Percentiles rank a stretch among this genome's conserved stretches.
Conservation (phyloP, 2,329 filamentous ascomycete species). For the Didymella glomerata region DNA sequence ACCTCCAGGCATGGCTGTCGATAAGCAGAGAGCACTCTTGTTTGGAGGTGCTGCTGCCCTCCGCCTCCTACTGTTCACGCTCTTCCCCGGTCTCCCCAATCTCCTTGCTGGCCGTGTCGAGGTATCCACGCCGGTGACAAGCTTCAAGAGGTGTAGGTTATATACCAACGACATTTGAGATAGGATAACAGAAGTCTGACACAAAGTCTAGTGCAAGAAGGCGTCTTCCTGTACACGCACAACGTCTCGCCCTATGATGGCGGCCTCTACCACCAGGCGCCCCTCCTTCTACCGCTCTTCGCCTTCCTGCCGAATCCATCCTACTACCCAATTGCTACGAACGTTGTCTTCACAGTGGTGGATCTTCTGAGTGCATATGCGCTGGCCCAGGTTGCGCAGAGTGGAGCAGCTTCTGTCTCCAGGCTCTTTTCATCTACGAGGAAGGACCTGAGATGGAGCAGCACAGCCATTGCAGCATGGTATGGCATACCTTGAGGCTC, state of each 20-base stretch:
- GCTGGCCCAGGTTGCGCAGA: conserved; percentile 79
- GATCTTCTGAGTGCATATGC: conserved; percentile 86
- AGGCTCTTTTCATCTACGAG: conserved; percentile 80
- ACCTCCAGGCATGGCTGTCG: conserved; percentile 55
- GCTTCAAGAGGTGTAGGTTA: conserved; percentile 88
- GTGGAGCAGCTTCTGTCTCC: conserved; percentile 78
- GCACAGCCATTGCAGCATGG: conserved; percentile 79
- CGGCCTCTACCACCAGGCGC: conserved; percentile 79
- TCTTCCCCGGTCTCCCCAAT: conserved; percentile 84
- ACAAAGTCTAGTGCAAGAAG: conserved; percentile 79
- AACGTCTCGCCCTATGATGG: conserved; percentile 98
- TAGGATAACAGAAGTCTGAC: conserved; percentile 17
- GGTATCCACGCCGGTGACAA: conserved; percentile 94
- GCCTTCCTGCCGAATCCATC: conserved; percentile 79
- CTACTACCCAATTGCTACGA: conserved; percentile 74
- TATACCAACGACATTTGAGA: neutral
- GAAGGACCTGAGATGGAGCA: conserved; percentile 76
- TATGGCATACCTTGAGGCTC: conserved; percentile 51
- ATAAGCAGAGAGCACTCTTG: conserved; percentile 70
- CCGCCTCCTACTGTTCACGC: conserved; percentile 78
- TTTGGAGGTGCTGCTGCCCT: conserved; percentile 80
- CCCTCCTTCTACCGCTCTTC: conserved; percentile 89
- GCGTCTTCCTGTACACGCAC: conserved; percentile 92
- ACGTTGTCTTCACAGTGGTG: conserved; percentile 79
- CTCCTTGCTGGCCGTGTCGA: conserved; percentile 91